Evolutionary conservation across 129 eudicot species (phyloP), one percentile per base, ranked within the genome.

Genomic region (Tagetes erecta): DNA sequence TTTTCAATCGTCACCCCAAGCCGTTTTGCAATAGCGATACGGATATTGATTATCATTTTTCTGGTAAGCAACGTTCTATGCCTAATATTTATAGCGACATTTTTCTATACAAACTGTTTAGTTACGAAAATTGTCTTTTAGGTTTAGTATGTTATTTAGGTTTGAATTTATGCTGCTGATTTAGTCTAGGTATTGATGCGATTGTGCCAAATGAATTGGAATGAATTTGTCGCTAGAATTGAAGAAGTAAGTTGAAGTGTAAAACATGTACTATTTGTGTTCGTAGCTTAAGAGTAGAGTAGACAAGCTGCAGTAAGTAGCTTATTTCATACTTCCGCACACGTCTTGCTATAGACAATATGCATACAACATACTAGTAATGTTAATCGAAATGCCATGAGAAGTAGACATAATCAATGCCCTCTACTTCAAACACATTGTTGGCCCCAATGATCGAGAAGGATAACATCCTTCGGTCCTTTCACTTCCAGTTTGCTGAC

Each of bases 1-100:
- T 68, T 6, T 66, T 74, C 68, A 73, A 57, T 39, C 87, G 72
- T 64, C 83, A 60, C 30, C 75, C 85, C 13, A 84, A 71, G 34
- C 95, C 96, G 37, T 89, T 92, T 46, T 92, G 97, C 82, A 78
- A 89, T 41, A 60, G 69, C 45, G 80, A 74, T 47, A 34, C 67
- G 0, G 87, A 85, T 14, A 53, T 76, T 49, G 87, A 85, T 51
- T 73, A 84, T 74, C 67, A 47, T 56, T n/a, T 80, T 10, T 52
- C 83, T 3, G 93, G 96, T 92, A 33, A 75, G 71, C 45, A 72
- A 40, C 27, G 27, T 20, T 20, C 27, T 20, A 20, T 20, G 27
- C 27, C 27, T 20, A 20, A 20, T 20, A 20, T 20, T 20, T 20
- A 20, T 20, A 20, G 27, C 27, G 27, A 20, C 27, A 20, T 20